Base-by-base conservation (phyloP, 768 basidiomycete genomes). In the Xerocomus potaroensis region DNA sequence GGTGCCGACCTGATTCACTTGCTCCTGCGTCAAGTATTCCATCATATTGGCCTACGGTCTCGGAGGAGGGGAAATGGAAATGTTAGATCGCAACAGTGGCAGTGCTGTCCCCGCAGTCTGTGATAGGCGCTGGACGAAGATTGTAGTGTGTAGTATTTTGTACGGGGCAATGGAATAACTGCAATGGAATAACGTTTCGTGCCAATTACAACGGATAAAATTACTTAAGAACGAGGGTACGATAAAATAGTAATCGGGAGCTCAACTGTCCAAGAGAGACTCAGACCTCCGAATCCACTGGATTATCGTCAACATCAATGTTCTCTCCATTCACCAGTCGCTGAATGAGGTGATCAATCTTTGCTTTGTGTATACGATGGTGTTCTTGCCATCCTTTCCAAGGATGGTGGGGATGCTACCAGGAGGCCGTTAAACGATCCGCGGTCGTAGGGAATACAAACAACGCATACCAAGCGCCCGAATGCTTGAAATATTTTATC, bases 301-400 rank as follows among this genome's bases (percentile, higher is more conserved):
- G 43, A 19, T 45, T 51, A 34, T 66, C 64, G 16, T 66, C 64
- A 4, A 37, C 38, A 30, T 77, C 75, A 29, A 78, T 69, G 33
- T 62, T 71, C 60, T 85, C 80, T 11, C 87, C 87, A 24, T 73
- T 72, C 10, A 60, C 59, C 16, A 91, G 62, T 54, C 76, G 73
- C 49, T 80, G 71, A 34, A 88, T 84, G 32, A 87, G 75, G 66
- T 90, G 82, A 57, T 91, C 90, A 51, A 91, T 90, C 60, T 87
- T 89, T 11, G 80, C 74, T 60, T 91, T 91, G 63, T 91, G 90
- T 57, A 91, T 89, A 34, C 90, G 79, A 62, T 91, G 84, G 61
- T 91, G 90, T 58, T 92, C 90, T 64, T 92, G 90, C 90, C 90
- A 92, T 12, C 90, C 90, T 63, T 92, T 92, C 90, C 90, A 92